Evolutionary conservation across 768 basidiomycete genomes (phyloP), one percentile per base, ranked within the genome.

Genomic region (Dioszegia hungarica): DNA sequence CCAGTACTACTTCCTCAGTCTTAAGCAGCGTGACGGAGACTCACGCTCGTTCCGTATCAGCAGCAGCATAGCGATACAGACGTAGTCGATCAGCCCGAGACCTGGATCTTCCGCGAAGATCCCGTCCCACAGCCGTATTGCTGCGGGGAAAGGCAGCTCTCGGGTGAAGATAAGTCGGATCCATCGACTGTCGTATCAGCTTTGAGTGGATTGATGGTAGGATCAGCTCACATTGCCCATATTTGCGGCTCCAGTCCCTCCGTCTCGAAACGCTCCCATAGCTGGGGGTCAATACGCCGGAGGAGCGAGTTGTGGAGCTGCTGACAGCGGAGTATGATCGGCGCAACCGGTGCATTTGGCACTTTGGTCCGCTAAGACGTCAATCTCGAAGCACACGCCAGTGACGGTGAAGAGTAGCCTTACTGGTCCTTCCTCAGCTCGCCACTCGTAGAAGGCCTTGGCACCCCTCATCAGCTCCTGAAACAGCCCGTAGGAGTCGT

Each of bases 61-160:
- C 54, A 98, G 83, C 17, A 99, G 82, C 92, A 98, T 93, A 1
- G 90, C 89, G 19, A 97, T 85, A 69, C 90, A 92, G 48, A 94
- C 79, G 86, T 89, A 93, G 51, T 86, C 84, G 0, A 86, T 84
- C 34, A 95, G 77, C 48, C 86, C 84, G 27, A 94, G 79, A 0
- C 86, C 80, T 19, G 88, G 82, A 77, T 91, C 89, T 59, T 85
- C 86, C 0, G 94, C 90, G 73, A 99, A 94, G 9, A 98, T 74
- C 0, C 87, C 91, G 74, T 99, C 95, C 95, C 95, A 98, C n/a
- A 99, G 72, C 29, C 82, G 79, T 84, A 99, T 84, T 0, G 89
- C 83, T 59, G 89, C 86, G 2, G 79, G 67, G 80, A 97, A 83
- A 37, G 80, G 82, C 64, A 98, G 87, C 75, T 99, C 95, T 44